phyloP scores from a whole-genome alignment of 768 basidiomycete genomes.

The Floccularia luteovirens region DNA sequence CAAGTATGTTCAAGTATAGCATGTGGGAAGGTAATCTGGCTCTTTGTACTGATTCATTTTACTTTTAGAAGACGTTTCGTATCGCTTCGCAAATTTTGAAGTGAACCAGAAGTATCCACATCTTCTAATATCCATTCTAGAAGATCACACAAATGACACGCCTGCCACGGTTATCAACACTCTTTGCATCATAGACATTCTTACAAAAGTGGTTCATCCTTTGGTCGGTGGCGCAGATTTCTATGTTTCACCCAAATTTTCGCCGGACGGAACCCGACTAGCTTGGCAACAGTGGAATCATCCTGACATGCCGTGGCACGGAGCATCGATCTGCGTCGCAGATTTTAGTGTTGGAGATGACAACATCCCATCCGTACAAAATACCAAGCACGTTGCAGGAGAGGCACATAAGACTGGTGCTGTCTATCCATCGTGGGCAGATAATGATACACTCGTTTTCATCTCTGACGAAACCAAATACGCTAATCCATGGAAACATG shows the following conservation, averaged over 20 bases:
- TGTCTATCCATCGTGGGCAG: background rate
- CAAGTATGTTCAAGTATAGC: conserved; percentile 34
- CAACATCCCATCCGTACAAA: background rate
- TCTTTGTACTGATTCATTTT: background rate
- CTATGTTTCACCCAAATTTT: conserved; percentile 39
- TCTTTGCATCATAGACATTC: conserved; percentile 48
- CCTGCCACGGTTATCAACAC: conserved; percentile 48
- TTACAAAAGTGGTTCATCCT: conserved; percentile 30
- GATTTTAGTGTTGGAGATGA: conserved; percentile 1
- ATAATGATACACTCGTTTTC: conserved; percentile 1
- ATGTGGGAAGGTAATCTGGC: conserved; percentile 2
- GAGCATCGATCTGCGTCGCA: conserved; percentile 8
- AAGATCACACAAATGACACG: conserved; percentile 57
- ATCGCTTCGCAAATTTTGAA: conserved; percentile 59
- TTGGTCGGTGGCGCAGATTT: conserved; percentile 61
- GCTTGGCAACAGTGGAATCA: conserved; percentile 19
- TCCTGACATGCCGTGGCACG: conserved; percentile 21
- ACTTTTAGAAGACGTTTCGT: conserved; percentile 31
- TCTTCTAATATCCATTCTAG: conserved; percentile 54
- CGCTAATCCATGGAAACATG: conserved; percentile 1
- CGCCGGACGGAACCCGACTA: conserved; percentile 14
- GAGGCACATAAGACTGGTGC: conserved; percentile 23
- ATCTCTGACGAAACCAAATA: conserved; percentile 24
- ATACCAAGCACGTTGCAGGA: conserved; percentile 3
- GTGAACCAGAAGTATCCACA: conserved; percentile 45